phyloP scores from a whole-genome alignment of 225 moss, liverwort and hornwort species.

The Pleurozium schreberi region DNA sequence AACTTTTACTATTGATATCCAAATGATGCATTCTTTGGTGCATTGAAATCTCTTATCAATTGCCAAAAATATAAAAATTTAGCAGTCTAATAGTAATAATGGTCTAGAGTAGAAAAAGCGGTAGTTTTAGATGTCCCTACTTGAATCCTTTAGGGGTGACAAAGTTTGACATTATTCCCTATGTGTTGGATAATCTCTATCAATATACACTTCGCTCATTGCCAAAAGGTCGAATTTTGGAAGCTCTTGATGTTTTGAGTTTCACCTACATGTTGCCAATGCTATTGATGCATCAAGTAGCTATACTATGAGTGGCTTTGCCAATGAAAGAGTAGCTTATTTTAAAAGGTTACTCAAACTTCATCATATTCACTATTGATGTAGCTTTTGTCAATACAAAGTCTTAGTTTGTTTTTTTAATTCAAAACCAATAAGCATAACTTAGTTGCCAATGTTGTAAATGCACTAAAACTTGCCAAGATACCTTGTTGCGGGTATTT shows the following conservation, averaged over 20 bases:
- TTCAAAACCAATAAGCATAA: background rate
- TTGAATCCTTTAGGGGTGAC: background rate
- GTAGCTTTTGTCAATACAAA: background rate
- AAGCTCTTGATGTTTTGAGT: background rate
- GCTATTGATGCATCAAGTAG: background rate
- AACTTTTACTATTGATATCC: background rate
- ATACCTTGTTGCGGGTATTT: too few relatives aligned
- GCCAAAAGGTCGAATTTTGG: background rate
- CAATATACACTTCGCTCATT: background rate
- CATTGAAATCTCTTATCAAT: background rate
- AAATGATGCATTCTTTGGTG: background rate
- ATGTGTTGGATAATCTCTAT: background rate
- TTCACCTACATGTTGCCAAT: background rate
- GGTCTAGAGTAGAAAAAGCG: accelerated
- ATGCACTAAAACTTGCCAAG: background rate
- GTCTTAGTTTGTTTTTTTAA: background rate
- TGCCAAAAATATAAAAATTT: background rate
- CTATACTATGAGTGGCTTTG: background rate
- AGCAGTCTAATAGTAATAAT: background rate
- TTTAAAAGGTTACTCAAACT: background rate
- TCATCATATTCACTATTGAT: background rate
- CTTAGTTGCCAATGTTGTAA: background rate
- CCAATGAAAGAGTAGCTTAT: background rate
- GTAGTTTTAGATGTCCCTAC: accelerated
- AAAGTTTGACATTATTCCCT: background rate